Conservation (phyloP, 1,284 basidiomycete species). For the Ustilago crameri region DNA sequence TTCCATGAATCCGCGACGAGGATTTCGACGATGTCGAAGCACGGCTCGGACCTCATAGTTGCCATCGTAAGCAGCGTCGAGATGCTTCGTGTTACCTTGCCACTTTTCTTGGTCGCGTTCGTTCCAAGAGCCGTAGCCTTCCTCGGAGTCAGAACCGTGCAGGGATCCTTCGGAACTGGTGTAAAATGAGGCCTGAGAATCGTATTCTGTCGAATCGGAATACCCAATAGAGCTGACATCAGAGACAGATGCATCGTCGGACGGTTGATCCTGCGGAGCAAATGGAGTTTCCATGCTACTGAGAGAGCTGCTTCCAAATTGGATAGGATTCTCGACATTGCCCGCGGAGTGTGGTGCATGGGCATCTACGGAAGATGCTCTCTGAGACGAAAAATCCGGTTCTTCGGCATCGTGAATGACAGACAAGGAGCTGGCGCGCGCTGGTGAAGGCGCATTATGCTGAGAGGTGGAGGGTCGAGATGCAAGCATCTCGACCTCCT, state of each 20-base stretch:
- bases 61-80: slow-evolving; percentile 36
- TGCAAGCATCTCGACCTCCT: slow-evolving; percentile 24
- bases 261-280: background rate
- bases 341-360: background rate
- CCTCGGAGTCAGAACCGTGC: slow-evolving; percentile 33
- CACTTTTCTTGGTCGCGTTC: slow-evolving; percentile 29
- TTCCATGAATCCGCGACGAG: slow-evolving; percentile 34
- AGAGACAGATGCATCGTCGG: slow-evolving; percentile 12
- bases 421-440: slow-evolving; percentile 19
- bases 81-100: slow-evolving; percentile 31
- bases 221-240: slow-evolving; percentile 28
- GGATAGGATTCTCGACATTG: slow-evolving; percentile 8
- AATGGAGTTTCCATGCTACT: slow-evolving; percentile 8
- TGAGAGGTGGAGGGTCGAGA: slow-evolving; percentile 1
- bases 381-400: background rate
- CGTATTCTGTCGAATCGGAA: slow-evolving; percentile 21
- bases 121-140: slow-evolving; percentile 31
- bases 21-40: slow-evolving; percentile 37
- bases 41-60: slow-evolving; percentile 29
- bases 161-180: slow-evolving; percentile 48
- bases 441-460: background rate
- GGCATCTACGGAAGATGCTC: slow-evolving; percentile 13
- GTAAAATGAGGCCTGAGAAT: slow-evolving; percentile 17
- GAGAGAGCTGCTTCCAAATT: slow-evolving; percentile 5
- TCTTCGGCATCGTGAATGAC: background rate